Evolutionary conservation across 1,284 basidiomycete genomes (phyloP).

Genomic region (Cryptococcus neoformans): DNA sequence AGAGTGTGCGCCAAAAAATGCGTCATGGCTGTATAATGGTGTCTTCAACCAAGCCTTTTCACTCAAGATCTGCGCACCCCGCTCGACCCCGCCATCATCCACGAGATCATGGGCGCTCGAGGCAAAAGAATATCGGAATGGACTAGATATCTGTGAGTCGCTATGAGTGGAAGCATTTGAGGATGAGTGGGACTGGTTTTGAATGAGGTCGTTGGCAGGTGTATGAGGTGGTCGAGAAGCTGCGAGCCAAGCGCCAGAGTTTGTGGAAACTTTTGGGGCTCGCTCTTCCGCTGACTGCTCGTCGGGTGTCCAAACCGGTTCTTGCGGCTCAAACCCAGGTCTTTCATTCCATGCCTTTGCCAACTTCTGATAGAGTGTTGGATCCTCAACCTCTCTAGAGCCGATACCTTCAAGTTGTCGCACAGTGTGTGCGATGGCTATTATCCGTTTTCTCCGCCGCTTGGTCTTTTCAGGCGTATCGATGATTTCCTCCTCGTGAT

Average conservation of each 20-base stretch:
- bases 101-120: conserved; percentile 28
- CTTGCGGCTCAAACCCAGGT: conserved; percentile 10
- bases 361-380: conserved; percentile 22
- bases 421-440: conserved; percentile 33
- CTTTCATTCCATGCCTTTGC: conserved; percentile 31
- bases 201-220: not conserved
- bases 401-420: conserved; percentile 35
- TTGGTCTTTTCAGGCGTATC: conserved; percentile 20
- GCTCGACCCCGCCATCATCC: conserved; percentile 15
- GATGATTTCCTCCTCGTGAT: conserved; percentile 4
- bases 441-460: conserved; percentile 29
- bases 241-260: too few relatives aligned
- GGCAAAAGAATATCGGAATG: conserved; percentile 27
- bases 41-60: conserved; percentile 27
- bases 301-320: conserved; percentile 11
- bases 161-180: too few relatives aligned
- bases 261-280: too few relatives aligned
- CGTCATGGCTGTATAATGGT: conserved; percentile 4
- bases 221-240: too few relatives aligned
- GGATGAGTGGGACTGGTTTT: conserved; percentile 1
- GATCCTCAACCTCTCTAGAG: conserved; percentile 29
- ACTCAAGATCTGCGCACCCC: conserved; percentile 15
- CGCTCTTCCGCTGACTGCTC: not conserved
- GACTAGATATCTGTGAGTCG: not conserved
- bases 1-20: conserved; percentile 2